These are phyloP conservation scores for Scedosporium boydii DNA, from an alignment of 2,329 filamentous ascomycete species.

Conservation along the genomic window DNA sequence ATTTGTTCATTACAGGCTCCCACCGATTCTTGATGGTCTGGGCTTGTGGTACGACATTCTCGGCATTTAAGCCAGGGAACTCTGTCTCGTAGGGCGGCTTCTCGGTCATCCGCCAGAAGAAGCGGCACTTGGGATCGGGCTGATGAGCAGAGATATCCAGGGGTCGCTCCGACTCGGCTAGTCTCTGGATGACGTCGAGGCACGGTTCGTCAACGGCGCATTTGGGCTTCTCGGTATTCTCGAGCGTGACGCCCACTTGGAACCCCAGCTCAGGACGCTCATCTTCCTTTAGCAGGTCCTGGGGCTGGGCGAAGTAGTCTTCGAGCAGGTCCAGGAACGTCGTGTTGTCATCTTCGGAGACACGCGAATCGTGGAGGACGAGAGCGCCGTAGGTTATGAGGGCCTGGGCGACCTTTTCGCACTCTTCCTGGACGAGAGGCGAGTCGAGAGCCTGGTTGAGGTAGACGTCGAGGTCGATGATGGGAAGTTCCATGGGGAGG, in stretches of 20 bases:
- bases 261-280: conserved; percentile 49
- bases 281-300: conserved; percentile 33
- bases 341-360: conserved; percentile 44
- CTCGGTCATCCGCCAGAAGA: conserved; percentile 54
- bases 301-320: conserved; percentile 53
- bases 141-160: conserved; percentile 46
- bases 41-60: conserved; percentile 44
- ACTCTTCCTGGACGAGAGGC: conserved; percentile 38
- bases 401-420: conserved; percentile 41
- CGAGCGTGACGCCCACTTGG: conserved; percentile 53
- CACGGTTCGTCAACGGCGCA: conserved; percentile 54
- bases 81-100: conserved; percentile 41
- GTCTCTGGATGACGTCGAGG: conserved; percentile 43
- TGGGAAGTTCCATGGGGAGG: conserved; percentile 44
- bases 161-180: conserved; percentile 44
- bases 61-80: conserved; percentile 46
- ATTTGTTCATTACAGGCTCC: conserved; percentile 44
- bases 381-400: conserved; percentile 52
- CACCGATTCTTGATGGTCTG: conserved; percentile 39
- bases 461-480: conserved; percentile 51
- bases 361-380: conserved; percentile 50
- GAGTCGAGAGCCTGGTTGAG: conserved; percentile 32
- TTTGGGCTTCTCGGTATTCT: conserved; percentile 54
- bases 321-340: conserved; percentile 53
- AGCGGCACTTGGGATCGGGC: conserved; percentile 53